These are phyloP conservation scores for Clonostachys rosea DNA, from an alignment of 2,329 filamentous ascomycete genomes.

Conservation along the genomic window DNA sequence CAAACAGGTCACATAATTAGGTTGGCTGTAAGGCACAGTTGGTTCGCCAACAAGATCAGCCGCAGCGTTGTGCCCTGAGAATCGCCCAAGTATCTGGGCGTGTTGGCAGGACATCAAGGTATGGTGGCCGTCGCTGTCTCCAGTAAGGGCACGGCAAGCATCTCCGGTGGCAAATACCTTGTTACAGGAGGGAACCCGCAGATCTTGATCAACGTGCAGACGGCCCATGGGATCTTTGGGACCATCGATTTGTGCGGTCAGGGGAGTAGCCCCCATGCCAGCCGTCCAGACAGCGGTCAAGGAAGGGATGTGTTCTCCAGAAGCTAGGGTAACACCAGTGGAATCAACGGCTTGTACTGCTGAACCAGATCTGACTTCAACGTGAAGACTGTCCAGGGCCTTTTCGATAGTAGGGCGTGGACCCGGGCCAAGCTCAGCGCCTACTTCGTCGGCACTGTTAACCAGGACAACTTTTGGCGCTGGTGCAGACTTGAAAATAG, in stretches of 20 bases:
- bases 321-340: constrained; percentile 12
- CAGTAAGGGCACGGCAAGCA: constrained; percentile 14
- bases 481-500: constrained; percentile 4
- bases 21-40: constrained; percentile 17
- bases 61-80: constrained; percentile 23
- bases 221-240: constrained; percentile 18
- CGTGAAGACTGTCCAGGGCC: constrained; percentile 16
- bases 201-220: constrained; percentile 17
- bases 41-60: constrained; percentile 21
- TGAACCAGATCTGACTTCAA: constrained; percentile 20
- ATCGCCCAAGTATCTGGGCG: constrained; percentile 23
- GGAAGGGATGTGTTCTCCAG: constrained; percentile 23
- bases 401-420: constrained; percentile 22
- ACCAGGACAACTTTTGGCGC: constrained; percentile 16
- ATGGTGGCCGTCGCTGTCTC: constrained; percentile 15
- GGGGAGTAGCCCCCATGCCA: constrained; percentile 19
- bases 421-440: constrained; percentile 21
- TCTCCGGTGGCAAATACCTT: constrained; percentile 26
- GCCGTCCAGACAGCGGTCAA: constrained; percentile 29
- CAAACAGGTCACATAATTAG: constrained; percentile 22
- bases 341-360: constrained; percentile 12
- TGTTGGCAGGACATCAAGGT: constrained; percentile 33
- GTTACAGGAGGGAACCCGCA: constrained; percentile 12
- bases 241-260: constrained; percentile 23
- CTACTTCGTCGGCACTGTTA: constrained; percentile 16